phyloP scores from a whole-genome alignment of 1,139 yeast species.

The Meyerozyma guilliermondii region DNA sequence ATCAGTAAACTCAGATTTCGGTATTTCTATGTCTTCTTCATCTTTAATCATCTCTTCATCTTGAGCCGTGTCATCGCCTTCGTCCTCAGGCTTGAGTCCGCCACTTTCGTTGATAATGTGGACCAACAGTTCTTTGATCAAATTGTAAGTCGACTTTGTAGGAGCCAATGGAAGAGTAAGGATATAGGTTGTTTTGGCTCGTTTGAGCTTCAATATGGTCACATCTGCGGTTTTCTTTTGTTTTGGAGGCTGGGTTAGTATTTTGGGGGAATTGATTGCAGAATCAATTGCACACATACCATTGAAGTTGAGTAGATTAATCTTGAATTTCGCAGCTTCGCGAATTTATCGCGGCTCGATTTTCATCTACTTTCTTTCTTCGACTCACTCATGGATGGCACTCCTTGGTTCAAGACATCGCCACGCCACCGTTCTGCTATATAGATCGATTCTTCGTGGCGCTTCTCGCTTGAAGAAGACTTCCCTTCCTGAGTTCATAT shows the following conservation, averaged over 20 bases:
- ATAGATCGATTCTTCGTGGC: neutral
- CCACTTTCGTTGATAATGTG: conserved; percentile 43
- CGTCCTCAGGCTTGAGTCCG: conserved; percentile 27
- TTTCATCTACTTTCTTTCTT: neutral
- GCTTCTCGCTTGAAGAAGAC: neutral
- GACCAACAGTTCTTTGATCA: conserved; percentile 28
- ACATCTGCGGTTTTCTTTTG: conserved; percentile 9
- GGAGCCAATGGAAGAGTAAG: conserved; percentile 27
- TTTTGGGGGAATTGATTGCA: conserved; percentile 11
- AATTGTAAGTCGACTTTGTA: conserved; percentile 16
- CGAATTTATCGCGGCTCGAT: neutral
- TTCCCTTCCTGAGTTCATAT: neutral
- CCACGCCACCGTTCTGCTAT: neutral
- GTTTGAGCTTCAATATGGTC: conserved; percentile 41
- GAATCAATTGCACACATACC: conserved; percentile 3
- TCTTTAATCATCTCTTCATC: conserved; percentile 10
- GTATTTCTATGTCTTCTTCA: conserved; percentile 22
- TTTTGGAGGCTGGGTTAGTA: conserved; percentile 24
- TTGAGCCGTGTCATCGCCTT: conserved; percentile 7
- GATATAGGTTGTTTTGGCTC: conserved; percentile 39
- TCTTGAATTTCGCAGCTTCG: neutral
- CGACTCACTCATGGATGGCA: neutral
- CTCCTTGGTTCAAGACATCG: neutral
- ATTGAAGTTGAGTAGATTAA: neutral
- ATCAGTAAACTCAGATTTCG: conserved; percentile 26